Base-by-base conservation (phyloP, 1,284 basidiomycete genomes). In the Wallemia hederae region DNA sequence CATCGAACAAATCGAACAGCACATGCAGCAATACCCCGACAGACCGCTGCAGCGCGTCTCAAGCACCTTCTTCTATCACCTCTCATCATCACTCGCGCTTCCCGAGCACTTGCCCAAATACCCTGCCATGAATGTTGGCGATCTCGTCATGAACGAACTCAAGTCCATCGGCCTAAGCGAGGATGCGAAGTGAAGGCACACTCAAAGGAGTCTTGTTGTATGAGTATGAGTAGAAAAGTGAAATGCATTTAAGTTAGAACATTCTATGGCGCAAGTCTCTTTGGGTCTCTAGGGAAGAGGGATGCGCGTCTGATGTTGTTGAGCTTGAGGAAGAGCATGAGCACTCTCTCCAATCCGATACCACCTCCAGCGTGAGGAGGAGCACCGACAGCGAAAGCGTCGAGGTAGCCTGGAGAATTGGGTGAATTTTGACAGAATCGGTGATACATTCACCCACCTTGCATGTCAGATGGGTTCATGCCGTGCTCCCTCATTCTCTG, bases 261-360 rank as follows among this genome's bases (percentile, higher is more conserved):
- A n/a, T 15, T 60, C 55, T 59, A 65, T 1, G 64, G 64, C 15
- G 62, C 27, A 22, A 62, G 59, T 27, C 64, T 59, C 65, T 74
- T 75, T 62, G 89, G 89, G 74, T 92, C 89, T 68, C 89, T 80
- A 26, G 94, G 94, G 82, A 98, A 98, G 69, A 97, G 72, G 59
- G 83, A 86, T 24, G 89, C 89, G 60, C 90, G 77, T 62, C 92
- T 79, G 68, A 98, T 94, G 76, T 98, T 97, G 74, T 85, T 86
- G 64, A 94, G 76, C 73, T 89, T 89, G 70, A 92, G 74, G 77
- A 88, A 96, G 65, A 96, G 74, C 88, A 94, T 91, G 67, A 97
- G 74, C 58, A 98, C 90, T 63, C 92, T 83, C 75, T 98, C 92
- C 61, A 98, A 77, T 63, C 89, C 56, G 62, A 77, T 75, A 66